Evolutionary conservation across 1,284 basidiomycete genomes (phyloP), one percentile per base, ranked within the genome.

Genomic region (Ganoderma lingzhi): DNA sequence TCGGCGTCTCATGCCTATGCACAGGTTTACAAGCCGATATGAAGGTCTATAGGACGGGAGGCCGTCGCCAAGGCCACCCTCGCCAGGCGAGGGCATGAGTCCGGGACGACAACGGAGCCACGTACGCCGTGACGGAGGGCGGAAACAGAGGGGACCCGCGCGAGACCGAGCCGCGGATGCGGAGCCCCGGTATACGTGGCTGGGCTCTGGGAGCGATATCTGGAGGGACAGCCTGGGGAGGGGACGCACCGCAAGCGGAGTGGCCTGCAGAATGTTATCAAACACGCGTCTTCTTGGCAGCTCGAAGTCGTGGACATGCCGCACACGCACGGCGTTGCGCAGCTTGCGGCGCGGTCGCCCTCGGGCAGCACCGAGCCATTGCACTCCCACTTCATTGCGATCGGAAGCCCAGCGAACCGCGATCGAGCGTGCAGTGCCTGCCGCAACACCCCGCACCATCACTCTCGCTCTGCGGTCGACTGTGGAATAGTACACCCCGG

Each of bases 61-160:
- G 55, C 58, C 61, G 71, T 72, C 63, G 65, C 71, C 68, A 72
- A 62, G 71, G 64, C 65, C 68, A 67, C 71, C 55, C 62, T 19
- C 67, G 58, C 39, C 58, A 58, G 66, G 65, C 58, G 59, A 41
- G 37, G 39, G 23, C 23, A 23, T 14, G 55, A 53, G 58, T 5
- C 30, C 30, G 55, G 63, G 56, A 42, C 62, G 37, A 60, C 65
- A 39, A 42, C 39, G 59, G n/a, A 23, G 39, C 59, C 42, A 62
- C 61, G 10, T 41, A 41, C 28, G 48, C 39, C 39, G 65, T 44
- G n/a, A 23, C 30, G 23, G 62, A 51, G 35, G 62, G 44, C 44
- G 59, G 48, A 60, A 32, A 28, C 58, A 51, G 62, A 41, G 19
- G 32, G 12, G 48, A 42, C 41, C 55, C 19, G 55, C 48, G 23